Conservation (phyloP, 2,329 filamentous ascomycete species). For the Cryphonectria parasitica region DNA sequence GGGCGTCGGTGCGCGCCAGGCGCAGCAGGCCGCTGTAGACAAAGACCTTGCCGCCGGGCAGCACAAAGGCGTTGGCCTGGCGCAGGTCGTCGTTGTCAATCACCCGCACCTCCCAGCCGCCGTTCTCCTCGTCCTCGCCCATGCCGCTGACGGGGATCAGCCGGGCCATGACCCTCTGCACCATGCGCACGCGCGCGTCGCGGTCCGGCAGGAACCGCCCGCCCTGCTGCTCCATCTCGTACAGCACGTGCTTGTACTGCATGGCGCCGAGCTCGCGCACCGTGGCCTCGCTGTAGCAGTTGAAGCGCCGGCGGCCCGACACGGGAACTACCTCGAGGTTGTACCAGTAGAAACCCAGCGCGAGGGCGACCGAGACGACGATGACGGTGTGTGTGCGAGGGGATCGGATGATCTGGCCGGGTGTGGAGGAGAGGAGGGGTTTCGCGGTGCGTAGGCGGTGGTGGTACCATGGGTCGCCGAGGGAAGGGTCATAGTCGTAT, state of each 20-base stretch:
- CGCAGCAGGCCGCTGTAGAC: conserved; percentile 74
- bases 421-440: conserved; percentile 46
- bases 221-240: conserved; percentile 55
- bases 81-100: conserved; percentile 61
- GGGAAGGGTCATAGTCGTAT: conserved; percentile 25
- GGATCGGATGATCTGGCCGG: conserved; percentile 40
- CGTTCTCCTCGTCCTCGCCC: conserved; percentile 40
- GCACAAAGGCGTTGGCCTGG: conserved; percentile 74
- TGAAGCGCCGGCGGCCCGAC: conserved; percentile 74
- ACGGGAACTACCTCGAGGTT: conserved; percentile 76
- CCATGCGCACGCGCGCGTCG: conserved; percentile 60
- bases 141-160: conserved; percentile 71
- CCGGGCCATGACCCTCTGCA: conserved; percentile 66
- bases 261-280: conserved; percentile 58
- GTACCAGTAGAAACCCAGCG: conserved; percentile 63
- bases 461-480: conserved; percentile 30
- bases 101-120: conserved; percentile 73
- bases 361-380: conserved; percentile 46
- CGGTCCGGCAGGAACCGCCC: conserved; percentile 60
- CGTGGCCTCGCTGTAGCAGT: conserved; percentile 61
- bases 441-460: conserved; percentile 37
- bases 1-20: conserved; percentile 69
- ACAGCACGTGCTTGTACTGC: conserved; percentile 61
- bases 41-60: conserved; percentile 80
- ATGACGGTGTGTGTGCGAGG: conserved; percentile 47